Base-by-base conservation (phyloP, 768 basidiomycete species). In the Infundibulicybe gibba region DNA sequence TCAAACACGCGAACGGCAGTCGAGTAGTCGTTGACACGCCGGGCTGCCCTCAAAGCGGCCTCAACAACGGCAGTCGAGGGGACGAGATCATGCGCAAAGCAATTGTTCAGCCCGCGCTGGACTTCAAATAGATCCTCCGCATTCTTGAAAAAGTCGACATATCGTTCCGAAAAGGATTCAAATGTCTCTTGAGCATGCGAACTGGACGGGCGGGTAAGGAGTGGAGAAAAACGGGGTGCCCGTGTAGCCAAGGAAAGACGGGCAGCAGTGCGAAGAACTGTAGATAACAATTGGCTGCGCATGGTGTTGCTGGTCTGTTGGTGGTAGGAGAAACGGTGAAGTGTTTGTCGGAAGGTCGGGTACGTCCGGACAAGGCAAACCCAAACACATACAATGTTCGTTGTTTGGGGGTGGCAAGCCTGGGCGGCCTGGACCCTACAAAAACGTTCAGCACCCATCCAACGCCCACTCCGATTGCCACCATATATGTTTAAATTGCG, bases 101-200 rank as follows among this genome's bases (percentile, higher is more conserved):
- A 97, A 79, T 99, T 99, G 79, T 99, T 98, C 60, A 99, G 76
- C 33, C 97, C 97, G 43, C 97, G 90, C 71, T 99, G 95, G 54
- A 99, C 88, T 76, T 99, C 97, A 63, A 99, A 99, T 48, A 97
- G 80, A 72, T 99, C 97, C 62, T 93, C 84, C 41, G 92, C 93
- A 47, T 81, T 77, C 62, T 89, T 71, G 80, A 99, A 99, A 71
- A 99, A 99, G 54, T 76, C 75, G 61, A 93, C 85, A 71, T 97
- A 97, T 63, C 95, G 91, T 51, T 85, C 80, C 59, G 90, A 91
- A 77, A 98, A 97, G 39, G 87, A 80, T 65, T 97, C 94, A 69
- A 92, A 97, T 14, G 88, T 79, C 73, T 97, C 94, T 66, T 92
- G 85, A 52, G 84, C 81, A 69, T 92, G 91, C 34, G 77, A 80